Percentiles rank a stretch among this genome's conserved stretches.
phyloP scores from a whole-genome alignment of 495 filamentous ascomycete species.

The Lichina pygmaea region DNA sequence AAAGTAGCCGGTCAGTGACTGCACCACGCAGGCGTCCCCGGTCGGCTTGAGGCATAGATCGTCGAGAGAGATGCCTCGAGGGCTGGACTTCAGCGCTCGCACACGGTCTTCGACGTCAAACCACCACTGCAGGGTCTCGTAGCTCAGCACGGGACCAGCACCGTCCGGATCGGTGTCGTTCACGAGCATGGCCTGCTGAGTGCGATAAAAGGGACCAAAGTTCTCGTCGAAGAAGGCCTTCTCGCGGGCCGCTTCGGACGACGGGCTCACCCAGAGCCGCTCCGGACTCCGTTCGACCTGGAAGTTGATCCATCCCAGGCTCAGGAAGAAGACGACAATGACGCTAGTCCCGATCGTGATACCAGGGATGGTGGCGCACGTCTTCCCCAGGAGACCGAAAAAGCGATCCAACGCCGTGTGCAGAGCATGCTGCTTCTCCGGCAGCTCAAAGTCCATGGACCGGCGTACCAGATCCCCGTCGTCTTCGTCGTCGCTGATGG shows the following conservation, averaged over 20 bases:
- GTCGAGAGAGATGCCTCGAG: slow-evolving; percentile 35
- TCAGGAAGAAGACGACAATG: slow-evolving; percentile 44
- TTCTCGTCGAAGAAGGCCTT: slow-evolving; percentile 86
- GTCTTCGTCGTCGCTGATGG: slow-evolving; percentile 75
- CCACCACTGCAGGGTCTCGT: slow-evolving; percentile 82
- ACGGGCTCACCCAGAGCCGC: slow-evolving; percentile 81
- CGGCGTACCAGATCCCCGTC: slow-evolving; percentile 53
- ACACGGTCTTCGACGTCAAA: slow-evolving; percentile 65
- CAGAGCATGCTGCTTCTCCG: slow-evolving; percentile 43
- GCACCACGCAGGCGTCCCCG: slow-evolving; percentile 71
- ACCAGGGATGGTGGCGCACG: slow-evolving; percentile 56
- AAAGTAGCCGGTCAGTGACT: slow-evolving; percentile 73
- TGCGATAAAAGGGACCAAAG: slow-evolving; percentile 87
- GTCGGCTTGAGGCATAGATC: slow-evolving; percentile 89
- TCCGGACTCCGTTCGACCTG: slow-evolving; percentile 72
- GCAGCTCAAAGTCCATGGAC: slow-evolving; percentile 40
- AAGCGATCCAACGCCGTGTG: slow-evolving; percentile 53
- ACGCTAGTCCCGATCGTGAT: slow-evolving; percentile 53
- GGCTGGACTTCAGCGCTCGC: slow-evolving; percentile 33
- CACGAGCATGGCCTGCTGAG: slow-evolving; percentile 78
- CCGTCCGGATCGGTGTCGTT: slow-evolving; percentile 46
- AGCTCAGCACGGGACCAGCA: slow-evolving; percentile 52
- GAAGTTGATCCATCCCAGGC: slow-evolving; percentile 68
- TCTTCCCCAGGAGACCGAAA: slow-evolving; percentile 60
- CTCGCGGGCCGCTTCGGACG: slow-evolving; percentile 70